phyloP scores from a whole-genome alignment of 306 rosid species.

The barrel medic (Medicago truncatula) region MtrunA17r5.0-ANR NC_053045.1:53177501-53178000 shows the following conservation, averaged over 20 bases:
- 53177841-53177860: background rate
- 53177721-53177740: no score
- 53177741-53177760: no score
- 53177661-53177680: slow-evolving; percentile 14
- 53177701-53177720: slow-evolving; percentile 6
- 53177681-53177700: background rate
- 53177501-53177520: slow-evolving; percentile 67
- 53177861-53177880: background rate
- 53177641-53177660: slow-evolving; percentile 1
- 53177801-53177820: background rate
- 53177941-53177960: slow-evolving; percentile 13
- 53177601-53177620: slow-evolving; percentile 60
- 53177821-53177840: slow-evolving; percentile 3
- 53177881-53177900: slow-evolving; percentile 24
- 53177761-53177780: no score
- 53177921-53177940: background rate
- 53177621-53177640: slow-evolving; percentile 19
- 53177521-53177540: slow-evolving; percentile 67
- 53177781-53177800: background rate
- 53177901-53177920: slow-evolving; percentile 2
- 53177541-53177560: slow-evolving; percentile 54
- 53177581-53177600: slow-evolving; percentile 43
- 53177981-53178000: slow-evolving; percentile 13
- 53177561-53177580: slow-evolving; percentile 58
- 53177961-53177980: slow-evolving; percentile 8